These are phyloP conservation scores for Pleurotus eryngii DNA, from an alignment of 768 basidiomycete species.

Conservation along the genomic window DNA sequence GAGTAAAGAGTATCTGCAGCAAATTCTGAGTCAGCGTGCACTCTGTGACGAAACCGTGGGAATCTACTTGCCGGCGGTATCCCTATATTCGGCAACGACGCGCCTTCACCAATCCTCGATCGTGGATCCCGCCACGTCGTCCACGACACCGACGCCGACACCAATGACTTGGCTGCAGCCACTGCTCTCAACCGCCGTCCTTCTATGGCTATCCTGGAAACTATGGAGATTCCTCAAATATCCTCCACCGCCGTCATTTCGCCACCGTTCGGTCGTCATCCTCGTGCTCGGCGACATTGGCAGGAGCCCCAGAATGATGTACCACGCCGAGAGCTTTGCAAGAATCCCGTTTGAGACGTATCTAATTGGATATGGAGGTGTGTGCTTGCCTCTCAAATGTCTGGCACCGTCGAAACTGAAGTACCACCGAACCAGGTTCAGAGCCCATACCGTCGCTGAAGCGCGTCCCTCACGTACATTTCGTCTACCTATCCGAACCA, in stretches of 20 bases:
- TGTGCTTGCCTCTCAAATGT: constrained; percentile 26
- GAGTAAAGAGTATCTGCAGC: too few relatives aligned
- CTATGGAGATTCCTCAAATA: constrained; percentile 27
- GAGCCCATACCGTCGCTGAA: constrained; percentile 72
- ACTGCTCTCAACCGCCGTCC: constrained; percentile 1
- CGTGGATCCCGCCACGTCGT: constrained; percentile 8
- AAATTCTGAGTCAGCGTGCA: not conserved
- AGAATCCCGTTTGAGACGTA: constrained; percentile 73
- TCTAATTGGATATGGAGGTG: constrained; percentile 85
- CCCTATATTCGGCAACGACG: not conserved
- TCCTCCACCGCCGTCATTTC: constrained; percentile 1
- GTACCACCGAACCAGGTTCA: constrained; percentile 49
- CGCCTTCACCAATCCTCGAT: not conserved
- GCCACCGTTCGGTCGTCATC: constrained; percentile 70
- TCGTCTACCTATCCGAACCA: constrained; percentile 66
- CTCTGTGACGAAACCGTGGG: not conserved
- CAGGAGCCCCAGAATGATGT: constrained; percentile 97
- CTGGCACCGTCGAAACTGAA: not conserved
- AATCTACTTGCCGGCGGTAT: not conserved
- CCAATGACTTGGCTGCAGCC: constrained; percentile 10
- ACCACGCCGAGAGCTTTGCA: constrained; percentile 92
- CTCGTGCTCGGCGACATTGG: constrained; percentile 96
- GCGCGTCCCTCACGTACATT: constrained; percentile 57
- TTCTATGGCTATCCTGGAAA: constrained; percentile 29
- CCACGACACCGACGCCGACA: constrained; percentile 9